Conservation (phyloP, 2,329 filamentous ascomycete species). For the Colletotrichum euphorbiae region DNA sequence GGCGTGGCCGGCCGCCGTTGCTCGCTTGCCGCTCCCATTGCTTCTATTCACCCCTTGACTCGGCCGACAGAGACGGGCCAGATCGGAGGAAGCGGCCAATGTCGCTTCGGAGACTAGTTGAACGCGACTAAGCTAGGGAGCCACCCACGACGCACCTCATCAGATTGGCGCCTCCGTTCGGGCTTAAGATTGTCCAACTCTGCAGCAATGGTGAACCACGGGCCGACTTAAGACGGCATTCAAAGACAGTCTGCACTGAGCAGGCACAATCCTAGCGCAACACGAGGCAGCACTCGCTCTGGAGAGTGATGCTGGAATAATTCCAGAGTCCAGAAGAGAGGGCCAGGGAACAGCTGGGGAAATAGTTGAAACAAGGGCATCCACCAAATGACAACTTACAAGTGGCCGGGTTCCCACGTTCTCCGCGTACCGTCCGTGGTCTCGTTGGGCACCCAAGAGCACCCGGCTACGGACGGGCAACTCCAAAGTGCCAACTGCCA, state of each 20-base stretch:
- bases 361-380: constrained; percentile 33
- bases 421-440: constrained; percentile 11
- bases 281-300: constrained; percentile 20
- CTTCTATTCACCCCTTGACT: constrained; percentile 4
- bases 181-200: background rate
- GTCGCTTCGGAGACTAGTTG: background rate
- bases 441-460: background rate
- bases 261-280: constrained; percentile 22
- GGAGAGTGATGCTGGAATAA: constrained; percentile 20
- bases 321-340: constrained; percentile 22
- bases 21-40: background rate
- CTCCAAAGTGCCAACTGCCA: too few species aligned
- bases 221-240: background rate
- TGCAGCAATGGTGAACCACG: background rate
- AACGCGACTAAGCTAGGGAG: background rate
- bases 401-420: constrained; percentile 36
- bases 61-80: constrained; percentile 22
- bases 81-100: constrained; percentile 16
- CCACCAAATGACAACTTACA: constrained; percentile 29
- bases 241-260: background rate
- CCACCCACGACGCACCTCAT: constrained; percentile 9
- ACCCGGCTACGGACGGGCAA: too few species aligned
- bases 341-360: constrained; percentile 22
- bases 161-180: background rate
- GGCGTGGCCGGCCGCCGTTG: background rate